These are phyloP conservation scores for Coniochaeta pulveracea DNA, from an alignment of 2,329 filamentous ascomycete species.

Conservation along the genomic window DNA sequence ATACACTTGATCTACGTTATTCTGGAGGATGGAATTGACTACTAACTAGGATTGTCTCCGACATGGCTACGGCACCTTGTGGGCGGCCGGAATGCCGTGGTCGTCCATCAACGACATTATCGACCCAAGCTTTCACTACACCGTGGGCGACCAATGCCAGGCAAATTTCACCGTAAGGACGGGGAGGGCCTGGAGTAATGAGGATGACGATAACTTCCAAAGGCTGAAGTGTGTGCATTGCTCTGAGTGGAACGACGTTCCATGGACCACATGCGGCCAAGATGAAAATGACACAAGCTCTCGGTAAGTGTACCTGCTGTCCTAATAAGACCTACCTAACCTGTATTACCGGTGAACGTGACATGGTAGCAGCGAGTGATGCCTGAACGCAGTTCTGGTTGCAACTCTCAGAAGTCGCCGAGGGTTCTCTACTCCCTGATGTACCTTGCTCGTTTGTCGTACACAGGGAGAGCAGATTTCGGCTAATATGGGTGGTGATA, in stretches of 20 bases:
- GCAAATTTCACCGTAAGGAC: slow-evolving; percentile 35
- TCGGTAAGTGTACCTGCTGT: no score
- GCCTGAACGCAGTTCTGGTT: no score
- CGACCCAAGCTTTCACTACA: slow-evolving; percentile 46
- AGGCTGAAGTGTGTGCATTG: slow-evolving; percentile 46
- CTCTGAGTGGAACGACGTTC: slow-evolving; percentile 24
- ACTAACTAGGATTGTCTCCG: slow-evolving; percentile 64
- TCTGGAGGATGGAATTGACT: no score
- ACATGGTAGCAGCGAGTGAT: no score
- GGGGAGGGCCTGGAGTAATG: slow-evolving; percentile 46
- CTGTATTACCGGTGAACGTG: no score
- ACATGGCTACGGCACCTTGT: slow-evolving; percentile 39
- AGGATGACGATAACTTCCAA: slow-evolving; percentile 36
- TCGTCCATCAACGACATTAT: slow-evolving; percentile 43
- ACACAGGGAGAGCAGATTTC: no score
- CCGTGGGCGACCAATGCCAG: slow-evolving; percentile 29
- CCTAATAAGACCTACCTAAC: no score
- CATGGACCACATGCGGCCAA: slow-evolving; percentile 47
- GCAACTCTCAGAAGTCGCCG: no score
- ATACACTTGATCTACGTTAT: no score
- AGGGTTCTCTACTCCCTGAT: no score
- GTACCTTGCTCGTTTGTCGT: no score
- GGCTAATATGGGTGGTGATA: no score
- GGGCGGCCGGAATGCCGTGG: slow-evolving; percentile 59
- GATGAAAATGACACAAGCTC: slow-evolving; percentile 23